A percentile compares a stretch with the other conserved stretches of the same genome.
Evolutionary conservation across 208 protist species (phyloP).

Genomic region (Trypanosoma lewisi): DNA sequence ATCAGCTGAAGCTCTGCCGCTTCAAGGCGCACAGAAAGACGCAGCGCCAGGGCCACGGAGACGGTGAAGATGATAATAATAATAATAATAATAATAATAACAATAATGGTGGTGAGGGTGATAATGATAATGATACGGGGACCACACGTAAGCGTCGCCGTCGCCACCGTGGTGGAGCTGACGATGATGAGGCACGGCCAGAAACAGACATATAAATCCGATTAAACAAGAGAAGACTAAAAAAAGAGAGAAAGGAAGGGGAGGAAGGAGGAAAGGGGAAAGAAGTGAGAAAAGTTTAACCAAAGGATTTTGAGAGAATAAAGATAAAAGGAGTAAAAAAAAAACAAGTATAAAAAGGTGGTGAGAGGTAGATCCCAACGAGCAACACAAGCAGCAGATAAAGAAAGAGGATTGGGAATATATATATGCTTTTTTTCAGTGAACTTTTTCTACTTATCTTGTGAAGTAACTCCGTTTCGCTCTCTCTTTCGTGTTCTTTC

Average conservation of each 20-base stretch:
- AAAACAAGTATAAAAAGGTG: not conserved
- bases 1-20: slow-evolving; percentile 72
- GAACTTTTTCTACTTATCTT: not conserved
- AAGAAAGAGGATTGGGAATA: not conserved
- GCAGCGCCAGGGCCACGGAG: slow-evolving; percentile 1
- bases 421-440: not conserved
- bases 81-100: slow-evolving; percentile 23
- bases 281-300: not conserved
- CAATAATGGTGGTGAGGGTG: slow-evolving; percentile 12
- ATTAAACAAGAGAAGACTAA: slow-evolving; percentile 6
- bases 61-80: slow-evolving; percentile 5
- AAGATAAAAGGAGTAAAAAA: not conserved
- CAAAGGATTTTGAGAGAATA: not conserved
- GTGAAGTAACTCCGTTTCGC: not conserved
- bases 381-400: not conserved
- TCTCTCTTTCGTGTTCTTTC: slow-evolving; percentile 3
- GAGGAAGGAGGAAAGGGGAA: not conserved
- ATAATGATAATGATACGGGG: slow-evolving; percentile 22
- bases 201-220: slow-evolving; percentile 36
- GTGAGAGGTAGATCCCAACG: not conserved
- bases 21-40: slow-evolving; percentile 78
- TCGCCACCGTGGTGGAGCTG: slow-evolving; percentile 6
- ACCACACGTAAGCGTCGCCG: slow-evolving; percentile 25
- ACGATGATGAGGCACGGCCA: slow-evolving; percentile 18
- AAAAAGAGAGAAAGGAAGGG: not conserved